These are phyloP conservation scores for Neurospora tetraspora DNA, from an alignment of 495 filamentous ascomycete species.

Conservation along the genomic window DNA sequence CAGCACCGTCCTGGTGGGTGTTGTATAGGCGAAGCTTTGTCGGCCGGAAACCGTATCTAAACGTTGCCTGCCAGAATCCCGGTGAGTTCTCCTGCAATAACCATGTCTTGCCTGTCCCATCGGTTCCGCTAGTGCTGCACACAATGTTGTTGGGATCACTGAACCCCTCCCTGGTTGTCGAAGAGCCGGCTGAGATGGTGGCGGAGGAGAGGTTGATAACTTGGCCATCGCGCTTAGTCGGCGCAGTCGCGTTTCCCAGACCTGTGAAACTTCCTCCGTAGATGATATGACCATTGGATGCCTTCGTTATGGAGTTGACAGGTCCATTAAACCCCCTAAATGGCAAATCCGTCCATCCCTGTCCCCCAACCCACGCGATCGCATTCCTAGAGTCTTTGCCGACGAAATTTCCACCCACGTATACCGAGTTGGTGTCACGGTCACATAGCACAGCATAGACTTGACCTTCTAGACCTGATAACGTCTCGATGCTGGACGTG, in stretches of 20 bases:
- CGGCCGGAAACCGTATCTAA: slow-evolving; percentile 71
- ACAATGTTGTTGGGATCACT: slow-evolving; percentile 74
- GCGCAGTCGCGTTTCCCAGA: slow-evolving; percentile 67
- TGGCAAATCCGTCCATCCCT: slow-evolving; percentile 74
- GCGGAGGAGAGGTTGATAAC: slow-evolving; percentile 75
- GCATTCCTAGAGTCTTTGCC: slow-evolving; percentile 78
- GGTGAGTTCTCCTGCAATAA: slow-evolving; percentile 67
- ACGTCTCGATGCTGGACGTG: slow-evolving; percentile 52
- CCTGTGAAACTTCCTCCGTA: slow-evolving; percentile 91
- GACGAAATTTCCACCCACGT: slow-evolving; percentile 79
- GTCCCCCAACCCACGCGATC: slow-evolving; percentile 64
- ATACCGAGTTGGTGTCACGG: slow-evolving; percentile 69
- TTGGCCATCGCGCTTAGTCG: slow-evolving; percentile 52
- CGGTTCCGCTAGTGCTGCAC: slow-evolving; percentile 58
- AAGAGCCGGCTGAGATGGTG: slow-evolving; percentile 55
- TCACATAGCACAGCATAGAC: slow-evolving; percentile 81
- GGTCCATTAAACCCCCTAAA: slow-evolving; percentile 95
- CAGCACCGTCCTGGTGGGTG: slow-evolving; percentile 73
- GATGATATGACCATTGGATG: slow-evolving; percentile 69
- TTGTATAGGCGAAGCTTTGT: slow-evolving; percentile 86
- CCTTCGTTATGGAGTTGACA: slow-evolving; percentile 74
- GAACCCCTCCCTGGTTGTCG: slow-evolving; percentile 53
- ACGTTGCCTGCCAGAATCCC: slow-evolving; percentile 77
- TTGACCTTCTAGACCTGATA: slow-evolving; percentile 70
- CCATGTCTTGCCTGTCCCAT: slow-evolving; percentile 70